Percentiles rank a stretch among this genome's conserved stretches.
These are phyloP conservation scores for Zhuliangozyma parablackwelliae DNA, from an alignment of 1,139 yeast genomes.

Conservation along the genomic window DNA sequence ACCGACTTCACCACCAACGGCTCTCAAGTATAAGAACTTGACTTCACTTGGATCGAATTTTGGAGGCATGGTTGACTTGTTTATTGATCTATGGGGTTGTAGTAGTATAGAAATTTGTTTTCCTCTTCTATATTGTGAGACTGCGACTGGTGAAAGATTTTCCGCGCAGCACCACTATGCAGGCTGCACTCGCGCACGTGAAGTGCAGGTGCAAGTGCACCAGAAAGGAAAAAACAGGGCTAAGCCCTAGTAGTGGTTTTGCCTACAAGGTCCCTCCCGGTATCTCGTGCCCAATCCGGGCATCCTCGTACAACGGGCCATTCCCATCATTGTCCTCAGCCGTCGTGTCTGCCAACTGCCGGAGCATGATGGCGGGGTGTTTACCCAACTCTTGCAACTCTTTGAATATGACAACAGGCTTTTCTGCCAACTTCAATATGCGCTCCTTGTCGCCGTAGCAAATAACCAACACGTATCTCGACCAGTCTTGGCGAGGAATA, in stretches of 20 bases:
- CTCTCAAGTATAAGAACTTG: constrained; percentile 97
- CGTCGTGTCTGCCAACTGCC: constrained; percentile 59
- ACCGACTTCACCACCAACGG: constrained; percentile 99
- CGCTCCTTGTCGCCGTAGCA: constrained; percentile 91
- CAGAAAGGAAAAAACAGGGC: too few relatives aligned
- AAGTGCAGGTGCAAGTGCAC: too few relatives aligned
- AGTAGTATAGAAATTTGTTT: too few relatives aligned
- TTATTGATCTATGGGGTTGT: too few relatives aligned
- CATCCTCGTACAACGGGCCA: constrained; percentile 33
- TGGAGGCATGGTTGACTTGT: constrained; percentile 65
- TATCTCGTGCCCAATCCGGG: constrained; percentile 44
- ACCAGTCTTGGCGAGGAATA: constrained; percentile 78
- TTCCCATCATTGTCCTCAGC: constrained; percentile 29
- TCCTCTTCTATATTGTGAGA: too few relatives aligned
- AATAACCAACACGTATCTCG: constrained; percentile 81
- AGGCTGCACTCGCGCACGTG: too few relatives aligned
- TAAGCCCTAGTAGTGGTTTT: too few relatives aligned
- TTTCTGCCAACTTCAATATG: constrained; percentile 76
- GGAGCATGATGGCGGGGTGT: constrained; percentile 88
- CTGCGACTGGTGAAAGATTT: too few relatives aligned
- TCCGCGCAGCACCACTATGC: too few relatives aligned
- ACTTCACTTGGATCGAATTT: constrained; percentile 99
- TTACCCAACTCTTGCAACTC: constrained; percentile 83
- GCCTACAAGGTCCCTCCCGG: constrained; percentile 51
- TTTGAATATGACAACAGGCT: constrained; percentile 84